These are phyloP conservation scores for Phytophthora syringae DNA, from an alignment of 352 stramenopile genomes.

Conservation along the genomic window DNA sequence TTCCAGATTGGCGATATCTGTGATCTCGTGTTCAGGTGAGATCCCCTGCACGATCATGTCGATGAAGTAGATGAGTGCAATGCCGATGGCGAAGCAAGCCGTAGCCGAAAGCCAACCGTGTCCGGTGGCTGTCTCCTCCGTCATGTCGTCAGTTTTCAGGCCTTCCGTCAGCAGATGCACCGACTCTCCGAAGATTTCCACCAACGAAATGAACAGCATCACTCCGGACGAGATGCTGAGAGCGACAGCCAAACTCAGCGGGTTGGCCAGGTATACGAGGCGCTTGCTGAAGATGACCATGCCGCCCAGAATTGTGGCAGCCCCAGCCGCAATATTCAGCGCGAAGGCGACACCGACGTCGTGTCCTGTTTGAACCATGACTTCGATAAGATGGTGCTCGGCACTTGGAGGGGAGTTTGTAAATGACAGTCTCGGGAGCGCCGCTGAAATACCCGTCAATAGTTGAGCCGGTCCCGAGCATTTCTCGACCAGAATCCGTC, in stretches of 20 bases:
- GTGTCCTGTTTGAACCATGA: constrained; percentile 49
- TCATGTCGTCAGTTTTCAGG: constrained; percentile 41
- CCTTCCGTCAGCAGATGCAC: constrained; percentile 42
- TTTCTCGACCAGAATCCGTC: too few relatives aligned
- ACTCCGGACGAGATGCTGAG: constrained; percentile 76
- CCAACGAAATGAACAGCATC: constrained; percentile 85
- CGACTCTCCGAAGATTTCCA: constrained; percentile 61
- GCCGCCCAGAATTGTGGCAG: constrained; percentile 62
- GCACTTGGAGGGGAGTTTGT: constrained; percentile 6
- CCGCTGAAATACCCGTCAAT: too few relatives aligned
- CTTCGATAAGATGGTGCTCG: background rate
- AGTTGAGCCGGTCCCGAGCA: too few relatives aligned
- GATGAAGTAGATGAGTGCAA: constrained; percentile 62
- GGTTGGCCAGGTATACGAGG: constrained; percentile 59
- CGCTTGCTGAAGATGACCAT: constrained; percentile 59
- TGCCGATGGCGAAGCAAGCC: constrained; percentile 86
- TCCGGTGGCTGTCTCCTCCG: constrained; percentile 35
- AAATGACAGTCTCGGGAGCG: constrained; percentile 8
- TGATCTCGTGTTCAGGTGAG: constrained; percentile 36
- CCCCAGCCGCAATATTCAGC: constrained; percentile 55
- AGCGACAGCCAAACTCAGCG: constrained; percentile 79
- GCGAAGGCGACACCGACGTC: constrained; percentile 49
- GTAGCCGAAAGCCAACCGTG: constrained; percentile 85
- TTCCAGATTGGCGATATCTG: constrained; percentile 44
- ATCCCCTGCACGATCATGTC: constrained; percentile 51